Base-by-base conservation (phyloP, 345 rosid species). In the Corymbia maculata region DNA sequence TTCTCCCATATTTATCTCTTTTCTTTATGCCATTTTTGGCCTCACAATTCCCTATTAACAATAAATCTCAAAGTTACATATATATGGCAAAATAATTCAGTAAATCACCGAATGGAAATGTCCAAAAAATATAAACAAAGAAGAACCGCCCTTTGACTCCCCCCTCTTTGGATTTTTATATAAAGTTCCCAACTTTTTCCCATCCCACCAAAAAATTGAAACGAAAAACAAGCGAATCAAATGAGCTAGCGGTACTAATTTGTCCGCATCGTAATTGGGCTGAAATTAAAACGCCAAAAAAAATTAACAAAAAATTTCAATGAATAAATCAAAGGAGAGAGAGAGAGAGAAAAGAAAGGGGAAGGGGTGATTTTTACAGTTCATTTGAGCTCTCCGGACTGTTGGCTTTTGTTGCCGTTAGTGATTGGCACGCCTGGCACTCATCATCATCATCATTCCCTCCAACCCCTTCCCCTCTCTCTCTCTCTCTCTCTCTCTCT, bases 381-480 rank as follows among this genome's bases (percentile, higher is more conserved):
- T 30, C 51, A 79, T 79, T 22, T 36, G 86, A 49, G 89, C 80
- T 75, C 82, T 22, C 49, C 82, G 14, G 61, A 51, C 44, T 91
- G 90, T 75, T 88, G 90, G 90, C 88, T 89, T 91, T 86, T 89
- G 93, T 92, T 93, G 95, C 97, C 92, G 94, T 95, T 97, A 93
- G 99, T 96, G 98, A 94, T 93, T 89, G 94, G 97, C 99, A 95
- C 99, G 98, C 95, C 98, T 96, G 97, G 95, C 97, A 94, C 82
- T 49, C 87, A 85, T 93, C 97, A 94, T 96, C 95, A 94, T 94
- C 94, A 95, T 96, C 94, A 94, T 85, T 85, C 52, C 91, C 92
- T 68, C 92, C 82, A 75, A 42, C 82, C 82, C 85, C 88, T 91
- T 90, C 86, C 85, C 89, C 91, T 86, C 90, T 36, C 42, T 88